These are phyloP conservation scores for Penicillium canariense DNA, from an alignment of 495 filamentous ascomycete genomes.

Conservation along the genomic window DNA sequence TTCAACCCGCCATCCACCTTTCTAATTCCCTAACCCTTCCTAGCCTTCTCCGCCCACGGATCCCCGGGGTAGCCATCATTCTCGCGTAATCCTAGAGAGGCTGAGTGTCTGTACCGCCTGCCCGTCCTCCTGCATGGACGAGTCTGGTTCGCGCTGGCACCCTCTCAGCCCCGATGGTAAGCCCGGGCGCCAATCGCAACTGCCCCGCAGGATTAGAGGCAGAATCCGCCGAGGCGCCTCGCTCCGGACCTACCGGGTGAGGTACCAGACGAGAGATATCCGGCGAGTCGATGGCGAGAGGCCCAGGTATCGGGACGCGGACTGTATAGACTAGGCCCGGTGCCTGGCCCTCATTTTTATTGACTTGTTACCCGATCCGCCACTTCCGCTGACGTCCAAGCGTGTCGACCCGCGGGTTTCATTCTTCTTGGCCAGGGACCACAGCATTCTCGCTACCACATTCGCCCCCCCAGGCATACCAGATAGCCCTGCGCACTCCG, in stretches of 20 bases:
- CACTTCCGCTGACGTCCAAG: slow-evolving; percentile 11
- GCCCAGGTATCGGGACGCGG: too few species aligned
- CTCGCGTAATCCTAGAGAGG: slow-evolving; percentile 21
- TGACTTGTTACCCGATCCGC: slow-evolving; percentile 25
- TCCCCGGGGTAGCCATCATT: slow-evolving; percentile 21
- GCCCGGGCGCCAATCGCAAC: slow-evolving; percentile 19
- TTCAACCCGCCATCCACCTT: too few species aligned
- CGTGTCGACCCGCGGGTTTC: background rate
- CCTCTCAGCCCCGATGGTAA: slow-evolving; percentile 22
- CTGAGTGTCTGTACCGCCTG: background rate
- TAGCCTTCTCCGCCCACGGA: too few species aligned
- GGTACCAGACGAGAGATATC: too few species aligned
- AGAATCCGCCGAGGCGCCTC: background rate
- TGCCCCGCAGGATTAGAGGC: slow-evolving; percentile 18
- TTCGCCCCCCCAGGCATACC: background rate
- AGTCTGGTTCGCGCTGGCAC: slow-evolving; percentile 1
- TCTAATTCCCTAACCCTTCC: too few species aligned
- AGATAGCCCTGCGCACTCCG: background rate
- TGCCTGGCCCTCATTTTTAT: too few species aligned
- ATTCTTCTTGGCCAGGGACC: background rate
- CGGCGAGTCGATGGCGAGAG: too few species aligned
- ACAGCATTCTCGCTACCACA: background rate
- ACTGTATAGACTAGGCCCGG: too few species aligned
- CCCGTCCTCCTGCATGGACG: slow-evolving; percentile 4
- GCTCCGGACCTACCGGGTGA: too few species aligned